Percentiles rank a stretch among this genome's conserved stretches.
Conservation (phyloP, 306 rosid genomes). For the Mimosa bimucronata region DNA sequence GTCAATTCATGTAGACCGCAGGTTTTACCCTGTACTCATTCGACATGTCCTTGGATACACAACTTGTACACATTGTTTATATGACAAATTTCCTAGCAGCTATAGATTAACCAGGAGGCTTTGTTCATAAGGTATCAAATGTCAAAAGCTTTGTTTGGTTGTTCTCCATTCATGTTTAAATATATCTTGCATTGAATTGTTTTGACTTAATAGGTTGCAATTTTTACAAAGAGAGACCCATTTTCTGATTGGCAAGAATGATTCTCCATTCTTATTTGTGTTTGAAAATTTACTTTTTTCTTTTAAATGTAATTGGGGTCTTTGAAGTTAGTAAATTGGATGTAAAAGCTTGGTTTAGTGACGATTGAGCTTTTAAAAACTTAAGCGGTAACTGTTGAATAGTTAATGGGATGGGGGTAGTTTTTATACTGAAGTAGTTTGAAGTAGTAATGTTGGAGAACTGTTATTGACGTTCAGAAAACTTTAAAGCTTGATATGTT, state of each 20-base stretch:
- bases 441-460: background rate
- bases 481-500: constrained; percentile 7
- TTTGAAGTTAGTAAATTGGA: background rate
- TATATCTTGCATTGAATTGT: background rate
- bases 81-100: background rate
- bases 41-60: background rate
- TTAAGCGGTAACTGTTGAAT: background rate
- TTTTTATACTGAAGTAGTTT: background rate
- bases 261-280: background rate
- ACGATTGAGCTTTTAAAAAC: constrained; percentile 5
- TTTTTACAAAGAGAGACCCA: constrained; percentile 14
- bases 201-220: background rate
- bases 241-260: background rate
- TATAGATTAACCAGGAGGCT: background rate
- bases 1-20: background rate
- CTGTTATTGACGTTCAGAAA: background rate
- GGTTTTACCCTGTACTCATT: background rate
- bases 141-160: constrained; percentile 58
- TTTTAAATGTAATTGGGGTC: constrained; percentile 11
- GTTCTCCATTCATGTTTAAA: constrained; percentile 50
- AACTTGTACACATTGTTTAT: background rate
- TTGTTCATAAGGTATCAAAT: constrained; percentile 41
- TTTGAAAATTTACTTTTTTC: background rate
- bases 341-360: too few relatives aligned
- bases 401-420: background rate